Base-by-base conservation (phyloP, 352 stramenopile species). In the Phytophthora citricola region DNA sequence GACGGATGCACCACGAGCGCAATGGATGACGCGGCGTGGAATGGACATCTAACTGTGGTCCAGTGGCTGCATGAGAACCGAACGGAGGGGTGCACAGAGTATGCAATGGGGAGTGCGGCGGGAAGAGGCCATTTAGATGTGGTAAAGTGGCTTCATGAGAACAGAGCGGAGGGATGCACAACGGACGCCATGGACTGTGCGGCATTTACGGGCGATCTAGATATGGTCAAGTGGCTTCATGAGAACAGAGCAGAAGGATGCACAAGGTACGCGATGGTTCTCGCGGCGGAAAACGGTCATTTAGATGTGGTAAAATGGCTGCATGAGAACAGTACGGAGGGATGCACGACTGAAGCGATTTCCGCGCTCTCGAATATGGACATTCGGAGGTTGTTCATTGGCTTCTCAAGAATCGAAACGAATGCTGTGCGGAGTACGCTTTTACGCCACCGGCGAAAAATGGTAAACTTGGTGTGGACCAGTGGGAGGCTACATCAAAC, bases 71-170 rank as follows among this genome's bases (percentile, higher is more conserved):
- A 58, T 11, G 15, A 39, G 6, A 9, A 65, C 38, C 45, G 56
- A 10, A 45, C 2, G 17, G 57, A 56, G 20, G 57, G 57, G 4
- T 63, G 56, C 32, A 63, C 56, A 2, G 48, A 10, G 9, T 11
- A 17, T 7, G 46, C 57, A 5, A 64, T 64, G 46, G 36, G 57
- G n/a, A 26, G n/a, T 7, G 46, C 57, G 6, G 57, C 57, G 17
- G 4, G 36, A 20, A 57, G 41, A 9, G 57, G 57, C 26, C 24
- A 64, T 14, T 15, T 64, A 27, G 2, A 15, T 5, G 44, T 57
- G 57, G n/a, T 64, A 29, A 38, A 52, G 41, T 64, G 57, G 57
- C 20, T 62, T 32, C 54, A 62, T 29, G 31, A 34, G 20, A 62
- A 62, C 31, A 29, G 49, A 12, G 11, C 20, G 6, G 50, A 57